Evolutionary conservation across 2,329 filamentous ascomycete genomes (phyloP).

Genomic region (Sarocladium strictum): DNA sequence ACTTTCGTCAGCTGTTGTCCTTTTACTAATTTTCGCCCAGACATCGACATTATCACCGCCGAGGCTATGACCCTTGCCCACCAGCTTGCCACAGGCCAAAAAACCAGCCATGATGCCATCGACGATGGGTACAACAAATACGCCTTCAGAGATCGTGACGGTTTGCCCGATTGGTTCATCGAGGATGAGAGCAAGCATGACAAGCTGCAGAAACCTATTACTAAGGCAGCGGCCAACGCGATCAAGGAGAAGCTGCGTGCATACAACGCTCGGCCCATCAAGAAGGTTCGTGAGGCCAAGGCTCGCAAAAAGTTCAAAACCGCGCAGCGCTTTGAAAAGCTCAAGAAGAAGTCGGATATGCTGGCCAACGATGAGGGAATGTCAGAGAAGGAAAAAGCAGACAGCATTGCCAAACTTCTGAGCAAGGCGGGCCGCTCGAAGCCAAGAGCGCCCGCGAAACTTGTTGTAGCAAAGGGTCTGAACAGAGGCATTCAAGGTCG

Average conservation of each 20-base stretch:
- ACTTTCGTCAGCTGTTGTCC: not conserved
- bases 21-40: slow-evolving; percentile 34
- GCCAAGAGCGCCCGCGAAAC: slow-evolving; percentile 72
- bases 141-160: slow-evolving; percentile 83
- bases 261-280: slow-evolving; percentile 92
- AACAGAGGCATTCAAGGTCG: slow-evolving; percentile 83
- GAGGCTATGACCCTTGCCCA: slow-evolving; percentile 98
- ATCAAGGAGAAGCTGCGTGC: slow-evolving; percentile 94
- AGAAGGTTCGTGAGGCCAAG: slow-evolving; percentile 96
- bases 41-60: slow-evolving; percentile 98
- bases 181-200: slow-evolving; percentile 87
- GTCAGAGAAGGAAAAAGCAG: slow-evolving; percentile 94
- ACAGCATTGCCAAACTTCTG: slow-evolving; percentile 75
- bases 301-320: slow-evolving; percentile 96
- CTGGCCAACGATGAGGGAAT: slow-evolving; percentile 84
- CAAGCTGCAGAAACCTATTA: slow-evolving; percentile 81
- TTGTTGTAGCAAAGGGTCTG: slow-evolving; percentile 79
- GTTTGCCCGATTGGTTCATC: slow-evolving; percentile 94
- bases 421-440: slow-evolving; percentile 80
- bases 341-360: slow-evolving; percentile 94
- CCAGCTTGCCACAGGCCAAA: slow-evolving; percentile 79
- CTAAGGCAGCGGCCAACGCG: slow-evolving; percentile 78
- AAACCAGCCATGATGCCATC: slow-evolving; percentile 69
- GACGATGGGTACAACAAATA: slow-evolving; percentile 94
- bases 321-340: slow-evolving; percentile 82